Evolutionary conservation across 768 basidiomycete species (phyloP), one percentile per base, ranked within the genome.

Genomic region (Glaciozyma martinii): DNA sequence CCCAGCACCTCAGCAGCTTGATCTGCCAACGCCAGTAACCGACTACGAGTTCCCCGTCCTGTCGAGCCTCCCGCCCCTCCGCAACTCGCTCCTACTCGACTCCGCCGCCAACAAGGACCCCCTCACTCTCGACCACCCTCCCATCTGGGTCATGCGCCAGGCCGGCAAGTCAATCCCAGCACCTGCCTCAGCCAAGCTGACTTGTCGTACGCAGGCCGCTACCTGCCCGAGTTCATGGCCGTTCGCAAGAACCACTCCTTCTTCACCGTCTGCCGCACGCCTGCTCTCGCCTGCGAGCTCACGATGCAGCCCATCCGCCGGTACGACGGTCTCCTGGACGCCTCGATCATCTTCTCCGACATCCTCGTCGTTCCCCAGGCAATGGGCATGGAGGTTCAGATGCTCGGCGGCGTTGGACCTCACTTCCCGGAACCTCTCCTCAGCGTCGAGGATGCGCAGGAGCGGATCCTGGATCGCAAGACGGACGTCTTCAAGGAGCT

Each of bases 321-420:
- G 53, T 98, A 88, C 78, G 76, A 83, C 3, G 89, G 86, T 53
- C 82, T 93, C 43, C 77, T 99, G 72, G 95, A 98, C 77, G 94
- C 94, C 15, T 83, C 91, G 61, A 98, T 98, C 79, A 97, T 98
- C 77, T 99, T 99, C 80, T 89, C 86, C 72, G 95, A 98, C 76
- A 99, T 98, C 78, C 86, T 99, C 68, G 93, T 99, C 76, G 81
- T 99, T 62, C 95, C 95, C 0, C 93, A 98, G 75, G 95, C 95
- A 27, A 85, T 99, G 85, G 95, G 95, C 23, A 88, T 99, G 86
- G 86, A 87, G 72, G 78, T 80, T 29, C 80, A 87, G 73, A 98
- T 99, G 94, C 88, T 87, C 72, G 92, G 91, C 1, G 89, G 85
- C 5, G 71, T 75, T 44, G 80, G 79, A 7, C 95, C 95, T 3